Percentiles rank a stretch among this genome's conserved stretches.
Evolutionary conservation across 352 stramenopile genomes (phyloP).

Genomic region (Globisporangium emineosum): DNA sequence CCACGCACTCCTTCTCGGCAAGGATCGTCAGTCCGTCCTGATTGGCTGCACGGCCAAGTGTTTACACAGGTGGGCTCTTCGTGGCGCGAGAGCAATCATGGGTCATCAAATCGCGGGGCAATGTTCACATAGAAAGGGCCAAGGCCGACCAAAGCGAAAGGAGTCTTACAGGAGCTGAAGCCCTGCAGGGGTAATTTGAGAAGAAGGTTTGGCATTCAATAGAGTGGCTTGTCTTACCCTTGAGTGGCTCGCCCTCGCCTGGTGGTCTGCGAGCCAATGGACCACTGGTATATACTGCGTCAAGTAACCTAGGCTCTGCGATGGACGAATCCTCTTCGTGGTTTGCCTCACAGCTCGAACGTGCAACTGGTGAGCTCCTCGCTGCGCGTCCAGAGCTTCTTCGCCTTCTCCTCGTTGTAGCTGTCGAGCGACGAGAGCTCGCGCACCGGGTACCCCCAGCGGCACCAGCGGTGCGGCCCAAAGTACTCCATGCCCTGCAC

Average conservation of each 20-base stretch:
- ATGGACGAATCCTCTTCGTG: too few relatives aligned
- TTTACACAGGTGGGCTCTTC: not conserved
- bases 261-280: too few relatives aligned
- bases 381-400: slow-evolving; percentile 18
- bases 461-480: not conserved
- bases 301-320: not conserved
- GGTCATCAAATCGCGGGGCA: not conserved
- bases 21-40: not conserved
- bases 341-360: slow-evolving; percentile 10
- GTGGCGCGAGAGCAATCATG: not conserved
- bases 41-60: not conserved
- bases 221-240: too few relatives aligned
- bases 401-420: slow-evolving; percentile 14
- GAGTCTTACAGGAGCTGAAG: too few relatives aligned
- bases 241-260: too few relatives aligned
- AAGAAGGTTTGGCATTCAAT: too few relatives aligned
- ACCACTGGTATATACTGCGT: too few relatives aligned
- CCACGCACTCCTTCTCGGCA: not conserved
- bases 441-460: slow-evolving; percentile 17
- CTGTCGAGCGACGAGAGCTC: slow-evolving; percentile 15
- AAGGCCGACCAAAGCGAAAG: too few relatives aligned
- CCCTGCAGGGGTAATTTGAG: too few relatives aligned
- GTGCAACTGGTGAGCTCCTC: slow-evolving; percentile 14
- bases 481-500: slow-evolving; percentile 18
- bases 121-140: too few relatives aligned